Percentiles rank a stretch among this genome's conserved stretches.
Evolutionary conservation across 2,329 filamentous ascomycete genomes (phyloP).

Genomic region (Fusarium sp.): DNA sequence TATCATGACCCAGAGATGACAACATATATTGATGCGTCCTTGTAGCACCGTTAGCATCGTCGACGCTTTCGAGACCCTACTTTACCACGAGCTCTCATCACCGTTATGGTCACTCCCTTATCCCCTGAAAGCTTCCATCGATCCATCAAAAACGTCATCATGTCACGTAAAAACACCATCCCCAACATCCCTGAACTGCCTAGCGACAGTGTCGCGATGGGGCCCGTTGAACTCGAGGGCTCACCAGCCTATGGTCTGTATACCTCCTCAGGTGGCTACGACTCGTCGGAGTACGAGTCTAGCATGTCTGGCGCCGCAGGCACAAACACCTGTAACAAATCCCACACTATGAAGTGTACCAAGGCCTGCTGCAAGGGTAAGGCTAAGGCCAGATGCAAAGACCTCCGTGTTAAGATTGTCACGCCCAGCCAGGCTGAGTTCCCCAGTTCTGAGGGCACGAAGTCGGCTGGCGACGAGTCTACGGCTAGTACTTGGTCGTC

Average conservation of each 20-base stretch:
- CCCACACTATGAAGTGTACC: constrained; percentile 1
- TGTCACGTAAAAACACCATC: background rate
- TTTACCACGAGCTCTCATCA: background rate
- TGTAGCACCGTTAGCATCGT: background rate
- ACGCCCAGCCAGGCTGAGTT: constrained; percentile 9
- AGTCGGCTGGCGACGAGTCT: background rate
- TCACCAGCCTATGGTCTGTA: background rate
- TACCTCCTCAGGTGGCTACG: constrained; percentile 6
- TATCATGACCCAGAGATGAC: background rate
- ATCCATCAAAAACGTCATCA: constrained; percentile 5
- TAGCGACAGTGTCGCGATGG: background rate
- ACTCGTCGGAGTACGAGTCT: background rate
- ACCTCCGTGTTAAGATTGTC: constrained; percentile 2
- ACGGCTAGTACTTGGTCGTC: background rate
- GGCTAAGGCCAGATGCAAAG: background rate
- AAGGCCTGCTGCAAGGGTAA: background rate
- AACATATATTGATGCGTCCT: background rate
- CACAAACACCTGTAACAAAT: constrained; percentile 1
- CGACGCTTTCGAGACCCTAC: background rate
- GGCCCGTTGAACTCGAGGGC: background rate
- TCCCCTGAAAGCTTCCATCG: constrained; percentile 20
- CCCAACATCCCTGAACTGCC: background rate
- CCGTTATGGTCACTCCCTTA: constrained; percentile 11
- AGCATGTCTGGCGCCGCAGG: background rate
- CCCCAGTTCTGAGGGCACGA: background rate